These are phyloP conservation scores for Debaryomyces sp. DNA, from an alignment of 1,139 yeast genomes.

Conservation along the genomic window DNA sequence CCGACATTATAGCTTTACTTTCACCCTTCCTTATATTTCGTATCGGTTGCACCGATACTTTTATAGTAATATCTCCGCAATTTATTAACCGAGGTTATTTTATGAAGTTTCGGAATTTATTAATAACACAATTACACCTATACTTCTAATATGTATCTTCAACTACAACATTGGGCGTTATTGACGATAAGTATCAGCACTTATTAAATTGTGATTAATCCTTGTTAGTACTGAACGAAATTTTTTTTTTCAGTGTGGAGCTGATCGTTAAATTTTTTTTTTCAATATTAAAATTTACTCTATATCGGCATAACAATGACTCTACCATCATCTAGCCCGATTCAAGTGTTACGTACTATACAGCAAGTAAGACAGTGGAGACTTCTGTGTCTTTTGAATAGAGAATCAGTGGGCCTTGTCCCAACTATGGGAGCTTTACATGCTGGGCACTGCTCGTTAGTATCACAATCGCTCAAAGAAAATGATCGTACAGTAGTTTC, in stretches of 20 bases:
- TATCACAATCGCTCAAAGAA: constrained; percentile 51
- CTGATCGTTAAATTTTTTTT: not conserved
- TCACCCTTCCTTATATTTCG: not conserved
- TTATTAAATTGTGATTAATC: not conserved
- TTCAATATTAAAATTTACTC: not conserved
- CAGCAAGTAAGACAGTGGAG: constrained; percentile 65
- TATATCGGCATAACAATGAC: constrained; percentile 2
- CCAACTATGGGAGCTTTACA: constrained; percentile 91
- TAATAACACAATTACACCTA: not conserved
- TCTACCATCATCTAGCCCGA: constrained; percentile 9
- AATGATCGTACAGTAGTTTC: constrained; percentile 81
- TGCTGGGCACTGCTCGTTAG: constrained; percentile 63
- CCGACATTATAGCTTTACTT: not conserved
- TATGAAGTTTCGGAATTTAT: not conserved
- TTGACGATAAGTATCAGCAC: not conserved
- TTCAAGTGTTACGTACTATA: constrained; percentile 52
- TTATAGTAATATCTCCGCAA: not conserved
- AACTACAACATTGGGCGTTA: not conserved
- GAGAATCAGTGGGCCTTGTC: constrained; percentile 65
- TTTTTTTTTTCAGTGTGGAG: constrained; percentile 4
- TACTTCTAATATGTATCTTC: not conserved
- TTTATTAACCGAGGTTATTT: not conserved
- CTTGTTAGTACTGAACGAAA: not conserved
- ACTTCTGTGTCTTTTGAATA: constrained; percentile 36
- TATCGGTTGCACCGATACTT: not conserved